phyloP scores from a whole-genome alignment of 2,329 filamentous ascomycete species.

The Botryotinia convoluta region DNA sequence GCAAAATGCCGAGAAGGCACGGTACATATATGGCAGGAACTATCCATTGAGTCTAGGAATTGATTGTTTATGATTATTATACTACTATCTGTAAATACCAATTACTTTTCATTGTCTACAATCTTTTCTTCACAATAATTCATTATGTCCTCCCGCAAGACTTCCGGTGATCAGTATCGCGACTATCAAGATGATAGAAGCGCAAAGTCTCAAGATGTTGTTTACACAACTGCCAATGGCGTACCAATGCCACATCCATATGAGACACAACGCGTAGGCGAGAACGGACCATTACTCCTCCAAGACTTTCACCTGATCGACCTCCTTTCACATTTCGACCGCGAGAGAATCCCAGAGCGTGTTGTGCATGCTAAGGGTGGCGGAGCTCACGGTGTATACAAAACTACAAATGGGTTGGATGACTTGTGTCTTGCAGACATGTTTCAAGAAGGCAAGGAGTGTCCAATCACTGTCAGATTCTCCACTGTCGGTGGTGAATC shows the following conservation, averaged over 20 bases:
- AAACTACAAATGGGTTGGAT: slow-evolving; percentile 49
- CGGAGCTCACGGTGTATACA: slow-evolving; percentile 55
- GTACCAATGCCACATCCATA: slow-evolving; percentile 56
- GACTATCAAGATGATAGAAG: slow-evolving; percentile 44
- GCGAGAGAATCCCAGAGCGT: slow-evolving; percentile 56
- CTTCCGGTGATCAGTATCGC: slow-evolving; percentile 42
- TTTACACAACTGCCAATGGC: slow-evolving; percentile 48
- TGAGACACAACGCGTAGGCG: slow-evolving; percentile 45
- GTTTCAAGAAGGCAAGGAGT: slow-evolving; percentile 64
- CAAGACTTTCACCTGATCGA: slow-evolving; percentile 62
- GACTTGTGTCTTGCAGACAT: slow-evolving; percentile 53
- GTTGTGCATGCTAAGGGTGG: slow-evolving; percentile 60
- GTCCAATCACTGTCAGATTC: slow-evolving; percentile 64
- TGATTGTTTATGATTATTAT: not conserved
- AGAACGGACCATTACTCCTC: slow-evolving; percentile 55
- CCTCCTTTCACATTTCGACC: slow-evolving; percentile 58
- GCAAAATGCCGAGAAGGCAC: not conserved
- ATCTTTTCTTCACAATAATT: not conserved
- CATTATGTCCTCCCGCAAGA: slow-evolving; percentile 35
- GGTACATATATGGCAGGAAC: not conserved
- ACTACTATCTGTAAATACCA: not conserved
- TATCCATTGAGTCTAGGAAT: not conserved
- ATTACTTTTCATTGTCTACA: not conserved
- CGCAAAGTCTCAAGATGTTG: slow-evolving; percentile 41
- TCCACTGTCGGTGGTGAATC: slow-evolving; percentile 74